Base-by-base conservation (phyloP, 2,329 filamentous ascomycete species). In the Aspergillus udagawae region DNA sequence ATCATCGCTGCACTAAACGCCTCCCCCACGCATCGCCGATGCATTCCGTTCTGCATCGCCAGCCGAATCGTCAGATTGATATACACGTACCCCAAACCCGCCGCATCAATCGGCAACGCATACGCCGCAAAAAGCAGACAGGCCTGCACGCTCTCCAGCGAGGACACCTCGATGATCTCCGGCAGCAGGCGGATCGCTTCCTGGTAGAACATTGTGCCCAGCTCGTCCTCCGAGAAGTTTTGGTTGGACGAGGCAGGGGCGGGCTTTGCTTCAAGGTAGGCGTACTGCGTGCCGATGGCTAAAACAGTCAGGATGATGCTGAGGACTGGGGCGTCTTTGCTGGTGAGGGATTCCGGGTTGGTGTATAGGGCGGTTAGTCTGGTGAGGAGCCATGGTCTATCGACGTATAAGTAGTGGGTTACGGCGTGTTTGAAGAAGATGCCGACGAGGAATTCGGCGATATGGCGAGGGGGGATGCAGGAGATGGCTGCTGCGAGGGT, bases 11-110 rank as follows among this genome's bases (percentile, higher is more conserved):
- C 67, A 50, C 76, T 75, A 29, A 80, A 72, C 0, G 71, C 74
- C n/a, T 72, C 71, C 9, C 73, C 74, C 0, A 71, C 68, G 58
- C 76, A 79, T 52, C 71, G 78, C 32, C 81, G 72, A 58, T 83
- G 81, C 80, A 83, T 81, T 3, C 81, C 81, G 59, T 83, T 83
- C 57, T 82, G 80, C 41, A 82, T 81, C 1, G 77, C 81, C 35
- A 83, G 70, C 48, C 80, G 80, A 51, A 82, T 70, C 0, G 79
- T 77, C 4, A 83, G 67, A 17, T 79, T 80, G 8, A 82, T 65
- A 54, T 83, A 83, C 4, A 79, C 79, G 59, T 81, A 83, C 0
- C 79, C 76, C 28, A 83, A 60, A 0, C 81, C 81, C 0, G 79
- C 79, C 0, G 80, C 75, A 62, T 83, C 80, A 0, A 82, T 69